phyloP scores from a whole-genome alignment of 371 early-diverging fungal species.

The Actinomortierella wolfii region DNA sequence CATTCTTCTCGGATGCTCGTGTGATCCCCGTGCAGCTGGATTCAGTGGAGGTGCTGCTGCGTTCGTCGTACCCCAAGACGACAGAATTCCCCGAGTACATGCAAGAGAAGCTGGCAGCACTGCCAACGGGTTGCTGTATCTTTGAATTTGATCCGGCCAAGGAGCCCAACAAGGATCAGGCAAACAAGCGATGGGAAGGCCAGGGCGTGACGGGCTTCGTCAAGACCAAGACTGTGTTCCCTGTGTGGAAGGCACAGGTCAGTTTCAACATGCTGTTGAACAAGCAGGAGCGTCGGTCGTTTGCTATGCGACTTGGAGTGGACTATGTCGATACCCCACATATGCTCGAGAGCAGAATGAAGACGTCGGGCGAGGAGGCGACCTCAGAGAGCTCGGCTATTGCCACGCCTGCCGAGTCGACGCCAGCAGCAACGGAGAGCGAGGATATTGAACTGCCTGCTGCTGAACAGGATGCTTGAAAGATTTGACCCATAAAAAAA shows the following conservation, averaged over 20 bases:
- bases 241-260: conserved; percentile 77
- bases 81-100: conserved; percentile 25
- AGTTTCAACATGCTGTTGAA: conserved; percentile 74
- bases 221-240: conserved; percentile 57
- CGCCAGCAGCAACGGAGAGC: conserved; percentile 8
- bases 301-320: conserved; percentile 44
- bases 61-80: conserved; percentile 32
- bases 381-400: too few species aligned
- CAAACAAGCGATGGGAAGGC: conserved; percentile 48
- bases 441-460: neutral
- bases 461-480: too few species aligned
- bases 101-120: conserved; percentile 21
- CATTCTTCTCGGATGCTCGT: conserved; percentile 59
- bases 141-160: conserved; percentile 58
- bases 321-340: conserved; percentile 44
- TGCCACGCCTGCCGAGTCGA: conserved; percentile 32
- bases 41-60: conserved; percentile 63
- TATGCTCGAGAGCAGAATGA: conserved; percentile 37
- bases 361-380: neutral
- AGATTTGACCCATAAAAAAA: too few species aligned
- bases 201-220: conserved; percentile 45
- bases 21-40: conserved; percentile 54
- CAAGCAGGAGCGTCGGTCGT: conserved; percentile 68
- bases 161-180: conserved; percentile 39
- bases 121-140: conserved; percentile 63